Evolutionary conservation across 75 land plant species (phyloP).

Genomic region (Sequoiadendron giganteum): DNA sequence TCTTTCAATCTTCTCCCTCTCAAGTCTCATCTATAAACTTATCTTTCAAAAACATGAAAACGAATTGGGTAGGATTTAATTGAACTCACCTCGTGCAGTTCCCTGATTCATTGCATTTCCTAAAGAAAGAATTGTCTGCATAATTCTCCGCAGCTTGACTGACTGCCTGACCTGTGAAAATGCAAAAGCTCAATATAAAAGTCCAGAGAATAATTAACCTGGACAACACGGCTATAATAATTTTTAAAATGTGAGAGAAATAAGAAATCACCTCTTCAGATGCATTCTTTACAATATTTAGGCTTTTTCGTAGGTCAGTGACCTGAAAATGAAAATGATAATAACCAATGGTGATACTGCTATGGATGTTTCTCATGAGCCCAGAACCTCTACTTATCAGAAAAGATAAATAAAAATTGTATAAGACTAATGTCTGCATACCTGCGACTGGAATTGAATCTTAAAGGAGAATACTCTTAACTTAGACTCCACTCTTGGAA

Average conservation of each 20-base stretch:
- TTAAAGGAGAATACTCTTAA: constrained; percentile 91
- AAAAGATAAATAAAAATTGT: background rate
- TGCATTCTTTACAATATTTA: constrained; percentile 69
- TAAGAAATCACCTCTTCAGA: constrained; percentile 65
- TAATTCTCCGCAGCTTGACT: constrained; percentile 74
- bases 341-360: background rate
- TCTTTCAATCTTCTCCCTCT: background rate
- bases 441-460: constrained; percentile 83
- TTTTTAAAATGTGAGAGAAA: background rate
- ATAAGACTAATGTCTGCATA: constrained; percentile 10
- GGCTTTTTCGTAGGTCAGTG: constrained; percentile 58
- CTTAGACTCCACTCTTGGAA: constrained; percentile 91
- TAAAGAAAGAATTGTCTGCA: constrained; percentile 86
- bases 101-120: constrained; percentile 97
- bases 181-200: constrained; percentile 15
- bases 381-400: background rate
- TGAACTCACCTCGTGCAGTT: constrained; percentile 89
- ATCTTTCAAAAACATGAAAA: background rate
- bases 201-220: background rate
- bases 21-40: background rate
- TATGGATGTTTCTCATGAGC: background rate
- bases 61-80: background rate
- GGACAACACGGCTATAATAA: background rate
- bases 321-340: constrained; percentile 39
- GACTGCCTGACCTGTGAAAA: constrained; percentile 70